Base-by-base conservation (phyloP, 805 yeast genomes). In the Candida khao-thaluensis region DNA sequence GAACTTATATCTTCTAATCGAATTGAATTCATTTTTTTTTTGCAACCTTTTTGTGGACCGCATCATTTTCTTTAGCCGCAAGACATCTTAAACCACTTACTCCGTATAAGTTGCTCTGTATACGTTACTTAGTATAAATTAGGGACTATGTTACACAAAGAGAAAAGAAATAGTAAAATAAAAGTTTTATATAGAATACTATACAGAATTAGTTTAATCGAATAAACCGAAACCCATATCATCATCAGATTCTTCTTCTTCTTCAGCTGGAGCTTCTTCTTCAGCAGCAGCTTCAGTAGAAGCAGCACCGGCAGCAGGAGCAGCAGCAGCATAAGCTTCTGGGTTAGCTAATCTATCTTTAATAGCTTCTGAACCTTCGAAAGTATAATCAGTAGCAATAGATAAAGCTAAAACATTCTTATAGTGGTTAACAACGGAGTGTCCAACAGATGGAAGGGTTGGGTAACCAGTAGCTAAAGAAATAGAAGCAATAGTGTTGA, bases 331-430 rank as follows among this genome's bases (percentile, higher is more conserved):
- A 77, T 91, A 93, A 72, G 96, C 96, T 54, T 93, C 98, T 72
- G 99, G 99, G 95, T 93, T 91, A 72, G 96, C 98, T 64, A 93
- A 79, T 79, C 98, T 87, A 85, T 93, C 99, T 85, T 88, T 88
- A 79, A 93, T 83, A 57, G 91, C 90, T 81, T 90, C 99, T 59
- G 96, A 86, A 74, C 96, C 98, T 77, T 95, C 97, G 79, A 84
- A 93, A 67, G 96, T 85, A 87, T 90, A 93, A 72, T 93, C 96
- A 66, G 98, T 82, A 67, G 96, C 99, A 76, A 93, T 79, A 54
- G 99, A 95, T 66, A 93, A 81, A 65, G 98, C 96, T 72, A 93
- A 80, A 67, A 93, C 81, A 80, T 91, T 85, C 95, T 93, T 93
- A 95, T 93, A 93, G 82, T 86, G 83, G 96, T 93, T 93, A 81